Conservation (phyloP, 306 rosid genomes). For the Canavalia ensiformis region DNA sequence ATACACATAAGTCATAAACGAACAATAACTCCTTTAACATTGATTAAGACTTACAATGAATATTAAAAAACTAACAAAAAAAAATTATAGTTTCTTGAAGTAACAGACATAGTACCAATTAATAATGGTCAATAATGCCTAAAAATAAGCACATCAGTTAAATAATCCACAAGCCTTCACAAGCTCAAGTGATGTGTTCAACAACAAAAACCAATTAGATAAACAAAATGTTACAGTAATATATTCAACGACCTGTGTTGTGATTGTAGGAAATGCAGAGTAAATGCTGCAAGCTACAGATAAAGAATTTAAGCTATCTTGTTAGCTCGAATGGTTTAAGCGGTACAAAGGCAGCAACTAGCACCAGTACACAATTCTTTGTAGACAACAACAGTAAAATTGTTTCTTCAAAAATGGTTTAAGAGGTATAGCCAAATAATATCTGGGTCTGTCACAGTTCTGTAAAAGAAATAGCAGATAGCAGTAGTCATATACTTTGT, state of each 20-base stretch:
- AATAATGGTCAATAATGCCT: constrained; percentile 16
- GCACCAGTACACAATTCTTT: too few species aligned
- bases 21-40: neutral
- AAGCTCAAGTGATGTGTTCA: constrained; percentile 18
- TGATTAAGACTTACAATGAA: constrained; percentile 10
- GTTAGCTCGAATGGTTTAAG: neutral
- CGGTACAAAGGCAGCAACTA: neutral
- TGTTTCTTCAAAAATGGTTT: too few species aligned
- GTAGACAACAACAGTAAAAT: too few species aligned
- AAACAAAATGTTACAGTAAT: constrained; percentile 21
- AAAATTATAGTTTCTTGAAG: constrained; percentile 6
- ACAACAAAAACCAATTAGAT: constrained; percentile 31
- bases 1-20: constrained; percentile 4
- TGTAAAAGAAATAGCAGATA: too few species aligned
- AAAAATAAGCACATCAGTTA: neutral
- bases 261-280: neutral
- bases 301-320: constrained; percentile 22
- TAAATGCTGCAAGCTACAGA: neutral
- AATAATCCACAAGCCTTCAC: constrained; percentile 21
- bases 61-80: neutral
- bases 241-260: neutral
- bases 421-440: too few species aligned
- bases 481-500: too few species aligned
- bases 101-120: constrained; percentile 8
- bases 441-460: too few species aligned